These are phyloP conservation scores for Tribonema minus DNA, from an alignment of 108 stramenopile species.

Conservation along the genomic window DNA sequence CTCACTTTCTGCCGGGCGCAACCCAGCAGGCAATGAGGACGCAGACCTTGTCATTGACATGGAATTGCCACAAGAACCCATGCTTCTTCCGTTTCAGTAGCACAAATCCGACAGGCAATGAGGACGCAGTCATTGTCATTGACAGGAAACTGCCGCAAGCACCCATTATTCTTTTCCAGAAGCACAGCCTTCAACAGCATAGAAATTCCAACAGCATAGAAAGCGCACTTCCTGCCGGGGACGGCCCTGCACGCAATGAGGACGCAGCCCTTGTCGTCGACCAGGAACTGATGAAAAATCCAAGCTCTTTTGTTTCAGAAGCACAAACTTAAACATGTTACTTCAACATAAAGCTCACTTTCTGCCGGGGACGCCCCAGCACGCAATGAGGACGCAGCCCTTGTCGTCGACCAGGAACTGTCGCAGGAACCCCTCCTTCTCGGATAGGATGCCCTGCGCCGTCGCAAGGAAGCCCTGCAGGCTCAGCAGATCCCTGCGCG, in stretches of 20 bases:
- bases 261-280: slow-evolving; percentile 55
- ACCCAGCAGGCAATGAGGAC: slow-evolving; percentile 64
- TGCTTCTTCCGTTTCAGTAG: too few relatives aligned
- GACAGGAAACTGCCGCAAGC: too few relatives aligned
- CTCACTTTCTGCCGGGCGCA: slow-evolving; percentile 39
- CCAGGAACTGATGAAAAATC: too few relatives aligned
- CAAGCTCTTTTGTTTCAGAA: too few relatives aligned
- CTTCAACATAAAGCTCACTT: not conserved
- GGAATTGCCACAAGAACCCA: slow-evolving; percentile 50
- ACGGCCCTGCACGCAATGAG: slow-evolving; percentile 40
- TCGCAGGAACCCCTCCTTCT: slow-evolving; percentile 23
- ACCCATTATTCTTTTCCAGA: too few relatives aligned
- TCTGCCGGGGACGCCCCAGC: slow-evolving; percentile 58
- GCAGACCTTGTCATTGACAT: slow-evolving; percentile 65
- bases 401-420: slow-evolving; percentile 69
- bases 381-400: slow-evolving; percentile 62
- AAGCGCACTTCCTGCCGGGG: too few relatives aligned
- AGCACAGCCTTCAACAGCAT: too few relatives aligned
- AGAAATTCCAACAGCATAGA: too few relatives aligned
- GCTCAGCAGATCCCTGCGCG: not conserved
- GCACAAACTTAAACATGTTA: too few relatives aligned
- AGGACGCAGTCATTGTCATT: too few relatives aligned
- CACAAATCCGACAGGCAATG: too few relatives aligned
- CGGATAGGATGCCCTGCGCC: slow-evolving; percentile 6
- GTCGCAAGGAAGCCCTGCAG: slow-evolving; percentile 20